Evolutionary conservation across 2,329 filamentous ascomycete genomes (phyloP), one percentile per base, ranked within the genome.

Genomic region (Pseudopithomyces chartarum): DNA sequence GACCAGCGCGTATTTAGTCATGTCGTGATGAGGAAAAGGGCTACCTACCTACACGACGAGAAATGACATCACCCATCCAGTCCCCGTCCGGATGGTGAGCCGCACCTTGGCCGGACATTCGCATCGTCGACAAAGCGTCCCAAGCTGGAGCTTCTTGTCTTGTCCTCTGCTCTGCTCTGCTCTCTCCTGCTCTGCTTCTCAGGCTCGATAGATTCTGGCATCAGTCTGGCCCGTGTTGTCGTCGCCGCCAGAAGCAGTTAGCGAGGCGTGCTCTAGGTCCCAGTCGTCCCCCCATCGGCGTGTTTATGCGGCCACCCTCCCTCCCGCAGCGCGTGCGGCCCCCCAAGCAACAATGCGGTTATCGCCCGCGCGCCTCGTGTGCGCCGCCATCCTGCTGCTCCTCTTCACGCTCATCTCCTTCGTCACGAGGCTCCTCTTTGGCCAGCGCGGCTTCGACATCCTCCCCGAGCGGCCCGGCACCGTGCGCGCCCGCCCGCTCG

Each of bases 301-400:
- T 38, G 34, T 29, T 13, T 38, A 38, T 45, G 43, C 43, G 43
- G 43, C 23, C 20, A 48, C 32, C 6, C 19, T 22, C 47, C 13
- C 8, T 34, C 44, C 29, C 26, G 29, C 44, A 33, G 29, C 34
- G 34, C 47, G 46, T 38, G 46, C 20, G 33, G 46, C 46, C 22
- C 32, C 20, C 47, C 26, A 29, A 39, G 22, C 34, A 29, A 50
- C 43, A 22, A 50, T 74, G 68, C 70, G 71, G 65, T 67, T 74
- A 61, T 71, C 69, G 66, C 68, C 67, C 57, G 61, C 67, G 67
- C 71, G 71, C 63, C 62, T 73, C 57, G 45, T 73, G 62, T 68
- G 68, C 64, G 66, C 66, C 42, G 66, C 65, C 42, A 56, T 67
- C 45, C 58, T 68, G 36, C 55, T 69, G 20, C 62, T 57, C 53